Evolutionary conservation across 352 stramenopile genomes (phyloP), one percentile per base, ranked within the genome.

Genomic region (Globisporangium yorkense): DNA sequence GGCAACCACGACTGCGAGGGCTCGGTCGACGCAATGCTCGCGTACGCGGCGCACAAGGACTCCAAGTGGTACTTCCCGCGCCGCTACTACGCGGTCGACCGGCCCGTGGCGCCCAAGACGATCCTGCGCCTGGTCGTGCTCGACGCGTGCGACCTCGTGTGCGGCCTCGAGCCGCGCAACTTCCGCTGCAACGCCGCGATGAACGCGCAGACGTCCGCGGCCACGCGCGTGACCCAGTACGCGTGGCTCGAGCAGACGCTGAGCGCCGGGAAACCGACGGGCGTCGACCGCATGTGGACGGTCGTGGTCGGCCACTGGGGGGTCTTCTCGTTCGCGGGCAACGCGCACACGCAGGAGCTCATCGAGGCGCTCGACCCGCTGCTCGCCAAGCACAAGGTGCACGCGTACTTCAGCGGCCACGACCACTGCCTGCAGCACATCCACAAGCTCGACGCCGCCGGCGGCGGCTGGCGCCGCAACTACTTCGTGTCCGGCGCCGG

Each of bases 1-100:
- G 85, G 85, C 31, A 95, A 95, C 58, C 85, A 95, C 54, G 85
- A 95, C 67, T 95, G 85, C 48, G 85, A 95, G 74, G 85, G 83
- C 53, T 90, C 75, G 12, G 78, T 95, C 44, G 67, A 83, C 37
- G 80, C 83, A 12, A 92, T 93, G 82, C 78, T 93, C 13, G 55
- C 82, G 59, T 95, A 95, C 51, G 81, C 85, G 0, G 66, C 72
- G 48, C 71, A 80, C 37, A 81, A 84, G 48, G 62, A 81, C 43
- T 89, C 80, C 39, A 46, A 88, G 39, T 95, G 85, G 85, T 86
- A 89, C 60, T 84, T 95, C 52, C 85, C 85, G 1, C 67, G 72
- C 12, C 72, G 83, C 54, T 94, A 92, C 63, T 94, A 94, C 69
- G 75, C 68, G 29, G 72, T 92, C 43, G 85, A 94, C 49, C 77